Conservation (phyloP, 1,139 yeast species). For the Suhomyces coccinellae region DNA sequence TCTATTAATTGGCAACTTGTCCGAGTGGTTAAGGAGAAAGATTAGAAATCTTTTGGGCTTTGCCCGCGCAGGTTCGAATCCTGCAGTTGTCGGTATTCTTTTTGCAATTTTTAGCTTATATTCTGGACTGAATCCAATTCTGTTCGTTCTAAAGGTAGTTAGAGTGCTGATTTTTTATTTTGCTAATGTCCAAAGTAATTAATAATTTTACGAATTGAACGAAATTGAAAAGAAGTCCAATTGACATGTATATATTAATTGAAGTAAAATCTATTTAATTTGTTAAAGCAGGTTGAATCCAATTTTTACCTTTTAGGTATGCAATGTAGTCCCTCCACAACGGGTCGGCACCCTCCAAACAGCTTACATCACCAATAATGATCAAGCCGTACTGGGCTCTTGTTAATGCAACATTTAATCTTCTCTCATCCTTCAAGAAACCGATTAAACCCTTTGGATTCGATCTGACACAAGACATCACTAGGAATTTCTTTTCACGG, state of each 20-base stretch:
- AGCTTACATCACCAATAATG: constrained; percentile 55
- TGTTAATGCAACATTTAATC: constrained; percentile 63
- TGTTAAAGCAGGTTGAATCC: constrained; percentile 9
- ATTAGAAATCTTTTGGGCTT: constrained; percentile 46
- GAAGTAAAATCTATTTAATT: too few species aligned
- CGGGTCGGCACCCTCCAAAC: constrained; percentile 47
- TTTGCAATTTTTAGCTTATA: not conserved
- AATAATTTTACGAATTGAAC: too few species aligned
- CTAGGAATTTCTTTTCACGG: constrained; percentile 58
- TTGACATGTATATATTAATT: too few species aligned
- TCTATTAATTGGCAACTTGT: constrained; percentile 24
- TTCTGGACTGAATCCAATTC: not conserved
- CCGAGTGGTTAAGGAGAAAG: constrained; percentile 42
- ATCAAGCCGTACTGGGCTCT: constrained; percentile 60
- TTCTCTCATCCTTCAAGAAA: constrained; percentile 56
- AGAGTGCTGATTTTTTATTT: too few species aligned
- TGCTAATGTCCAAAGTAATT: too few species aligned
- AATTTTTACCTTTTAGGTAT: constrained; percentile 15
- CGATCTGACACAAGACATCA: constrained; percentile 64
- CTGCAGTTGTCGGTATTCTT: constrained; percentile 41
- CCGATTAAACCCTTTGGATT: constrained; percentile 54
- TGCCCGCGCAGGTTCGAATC: constrained; percentile 59
- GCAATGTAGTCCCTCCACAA: constrained; percentile 57
- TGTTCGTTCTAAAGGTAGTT: too few species aligned
- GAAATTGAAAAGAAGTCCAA: too few species aligned